phyloP scores from a whole-genome alignment of 345 rosid species.

The Lumnitzera littorea region DNA sequence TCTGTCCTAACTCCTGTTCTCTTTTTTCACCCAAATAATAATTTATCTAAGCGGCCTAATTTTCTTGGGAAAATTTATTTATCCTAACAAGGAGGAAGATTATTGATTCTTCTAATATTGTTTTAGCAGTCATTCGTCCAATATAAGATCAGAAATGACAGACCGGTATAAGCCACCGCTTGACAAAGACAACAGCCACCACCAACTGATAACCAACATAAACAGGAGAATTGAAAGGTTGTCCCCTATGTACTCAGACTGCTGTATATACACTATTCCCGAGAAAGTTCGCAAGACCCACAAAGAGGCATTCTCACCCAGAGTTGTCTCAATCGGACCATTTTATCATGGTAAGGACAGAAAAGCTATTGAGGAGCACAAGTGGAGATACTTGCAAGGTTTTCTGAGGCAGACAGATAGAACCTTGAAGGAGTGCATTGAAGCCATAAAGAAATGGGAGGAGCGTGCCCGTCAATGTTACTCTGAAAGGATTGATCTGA shows the following conservation, averaged over 20 bases:
- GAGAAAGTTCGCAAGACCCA: neutral
- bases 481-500: neutral
- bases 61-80: no score
- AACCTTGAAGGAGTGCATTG: constrained; percentile 1
- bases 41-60: no score
- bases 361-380: constrained; percentile 8
- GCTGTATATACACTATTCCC: constrained; percentile 11
- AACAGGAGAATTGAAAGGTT: no score
- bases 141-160: no score
- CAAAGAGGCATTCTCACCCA: constrained; percentile 7
- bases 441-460: neutral
- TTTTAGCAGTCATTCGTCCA: no score
- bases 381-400: constrained; percentile 1
- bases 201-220: no score
- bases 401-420: neutral
- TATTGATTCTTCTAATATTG: no score
- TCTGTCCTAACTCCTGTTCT: no score
- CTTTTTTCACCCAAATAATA: no score
- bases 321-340: constrained; percentile 14
- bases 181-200: no score
- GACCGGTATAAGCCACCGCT: no score
- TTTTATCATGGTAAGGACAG: constrained; percentile 8
- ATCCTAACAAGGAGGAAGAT: no score
- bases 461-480: constrained; percentile 2
- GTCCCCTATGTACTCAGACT: neutral